Evolutionary conservation across 306 rosid species (phyloP).

Genomic region (Arachis hypogaea): DNA sequence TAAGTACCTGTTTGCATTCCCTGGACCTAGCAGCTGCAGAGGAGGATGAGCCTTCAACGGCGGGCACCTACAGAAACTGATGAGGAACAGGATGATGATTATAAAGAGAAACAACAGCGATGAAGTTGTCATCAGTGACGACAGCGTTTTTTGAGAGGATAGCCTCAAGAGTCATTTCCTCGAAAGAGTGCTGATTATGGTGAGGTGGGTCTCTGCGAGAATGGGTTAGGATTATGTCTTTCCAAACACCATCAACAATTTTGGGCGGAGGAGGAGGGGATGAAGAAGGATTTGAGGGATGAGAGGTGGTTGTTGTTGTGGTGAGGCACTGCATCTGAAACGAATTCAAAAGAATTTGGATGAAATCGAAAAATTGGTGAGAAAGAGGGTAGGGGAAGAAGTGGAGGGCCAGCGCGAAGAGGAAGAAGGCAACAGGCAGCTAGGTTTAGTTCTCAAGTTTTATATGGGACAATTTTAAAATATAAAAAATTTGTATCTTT

Average conservation of each 20-base stretch:
- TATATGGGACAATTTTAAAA: no score
- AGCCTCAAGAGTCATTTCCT: conserved; percentile 68
- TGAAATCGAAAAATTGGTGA: no score
- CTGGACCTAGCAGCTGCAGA: conserved; percentile 63
- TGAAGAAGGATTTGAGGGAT: no score
- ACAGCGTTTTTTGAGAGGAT: conserved; percentile 39
- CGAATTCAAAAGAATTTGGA: no score
- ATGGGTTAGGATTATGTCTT: conserved; percentile 54
- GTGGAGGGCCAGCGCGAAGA: no score
- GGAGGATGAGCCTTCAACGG: no score
- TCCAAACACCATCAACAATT: conserved; percentile 69
- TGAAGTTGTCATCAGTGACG: conserved; percentile 52
- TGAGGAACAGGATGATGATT: conserved; percentile 8
- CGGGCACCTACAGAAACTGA: background rate
- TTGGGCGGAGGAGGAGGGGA: background rate
- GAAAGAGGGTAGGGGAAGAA: no score
- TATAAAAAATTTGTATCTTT: no score
- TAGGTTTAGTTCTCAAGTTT: no score
- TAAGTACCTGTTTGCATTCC: conserved; percentile 78
- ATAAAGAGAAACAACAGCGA: conserved; percentile 17
- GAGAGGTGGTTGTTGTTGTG: background rate
- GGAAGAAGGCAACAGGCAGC: no score
- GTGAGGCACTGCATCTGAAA: background rate
- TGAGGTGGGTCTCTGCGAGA: background rate
- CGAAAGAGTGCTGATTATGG: background rate